Conservation (phyloP, 495 filamentous ascomycete genomes). For the Annulohypoxylon maeteangense region DNA sequence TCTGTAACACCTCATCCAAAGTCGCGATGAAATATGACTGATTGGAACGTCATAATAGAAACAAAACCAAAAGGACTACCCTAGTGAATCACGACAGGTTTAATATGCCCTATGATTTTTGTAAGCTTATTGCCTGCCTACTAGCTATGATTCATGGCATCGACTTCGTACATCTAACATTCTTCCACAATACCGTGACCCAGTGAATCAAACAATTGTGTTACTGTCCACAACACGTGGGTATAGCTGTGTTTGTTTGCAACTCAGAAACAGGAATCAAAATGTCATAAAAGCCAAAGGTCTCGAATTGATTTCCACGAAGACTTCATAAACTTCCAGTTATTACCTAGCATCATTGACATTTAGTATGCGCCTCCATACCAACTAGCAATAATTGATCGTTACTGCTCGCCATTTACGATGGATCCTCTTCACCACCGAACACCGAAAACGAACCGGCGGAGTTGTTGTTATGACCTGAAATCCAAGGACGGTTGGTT, state of each 20-base stretch:
- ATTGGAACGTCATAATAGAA: no score
- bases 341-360: neutral
- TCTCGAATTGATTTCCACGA: neutral
- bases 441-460: neutral
- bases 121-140: no score
- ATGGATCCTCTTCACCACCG: neutral
- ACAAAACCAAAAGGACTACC: no score
- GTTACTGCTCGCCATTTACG: neutral
- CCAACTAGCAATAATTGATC: neutral
- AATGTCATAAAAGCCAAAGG: neutral
- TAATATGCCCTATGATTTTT: no score
- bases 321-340: neutral
- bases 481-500: slow-evolving; percentile 21
- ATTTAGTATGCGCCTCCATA: neutral
- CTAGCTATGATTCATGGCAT: neutral
- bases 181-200: neutral
- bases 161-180: neutral
- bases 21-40: neutral
- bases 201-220: neutral
- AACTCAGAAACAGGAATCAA: neutral
- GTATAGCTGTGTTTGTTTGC: neutral
- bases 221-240: neutral
- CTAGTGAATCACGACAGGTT: no score
- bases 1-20: neutral
- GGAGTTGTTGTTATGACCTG: neutral